phyloP scores from a whole-genome alignment of 2,329 filamentous ascomycete genomes.

The Mollisia scopiformis region DNA sequence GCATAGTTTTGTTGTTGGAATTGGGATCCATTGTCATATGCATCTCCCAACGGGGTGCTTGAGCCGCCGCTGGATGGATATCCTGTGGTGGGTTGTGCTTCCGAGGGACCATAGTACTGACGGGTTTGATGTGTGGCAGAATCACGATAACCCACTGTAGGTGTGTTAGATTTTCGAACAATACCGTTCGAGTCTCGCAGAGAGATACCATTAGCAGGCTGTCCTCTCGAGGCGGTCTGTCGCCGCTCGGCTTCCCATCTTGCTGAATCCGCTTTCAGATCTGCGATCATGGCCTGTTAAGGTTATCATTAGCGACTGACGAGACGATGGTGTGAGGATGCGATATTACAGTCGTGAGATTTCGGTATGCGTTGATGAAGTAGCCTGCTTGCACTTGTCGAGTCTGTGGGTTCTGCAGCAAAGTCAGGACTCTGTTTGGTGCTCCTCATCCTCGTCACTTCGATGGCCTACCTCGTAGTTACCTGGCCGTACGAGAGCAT shows the following conservation, averaged over 20 bases:
- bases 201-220: constrained; percentile 39
- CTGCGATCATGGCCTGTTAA: constrained; percentile 55
- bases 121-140: constrained; percentile 39
- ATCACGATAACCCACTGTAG: constrained; percentile 39
- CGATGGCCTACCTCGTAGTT: constrained; percentile 66
- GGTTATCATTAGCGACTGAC: constrained; percentile 23
- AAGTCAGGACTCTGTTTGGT: constrained; percentile 9
- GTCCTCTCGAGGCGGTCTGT: constrained; percentile 32
- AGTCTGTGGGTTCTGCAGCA: constrained; percentile 53
- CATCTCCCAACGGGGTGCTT: constrained; percentile 24
- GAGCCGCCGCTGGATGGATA: constrained; percentile 24
- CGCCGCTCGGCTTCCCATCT: constrained; percentile 47
- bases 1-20: constrained; percentile 26
- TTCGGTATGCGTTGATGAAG: constrained; percentile 79
- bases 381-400: constrained; percentile 70
- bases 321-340: constrained; percentile 23
- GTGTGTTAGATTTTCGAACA: constrained; percentile 39
- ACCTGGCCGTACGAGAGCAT: constrained; percentile 77
- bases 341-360: constrained; percentile 69
- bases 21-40: constrained; percentile 30
- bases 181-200: constrained; percentile 34
- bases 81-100: constrained; percentile 23
- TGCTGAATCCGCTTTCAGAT: constrained; percentile 55
- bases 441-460: neutral
- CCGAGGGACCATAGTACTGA: constrained; percentile 39